Evolutionary conservation across 2,329 filamentous ascomycete species (phyloP), one percentile per base, ranked within the genome.

Genomic region (Sporothrix euskadiensis): DNA sequence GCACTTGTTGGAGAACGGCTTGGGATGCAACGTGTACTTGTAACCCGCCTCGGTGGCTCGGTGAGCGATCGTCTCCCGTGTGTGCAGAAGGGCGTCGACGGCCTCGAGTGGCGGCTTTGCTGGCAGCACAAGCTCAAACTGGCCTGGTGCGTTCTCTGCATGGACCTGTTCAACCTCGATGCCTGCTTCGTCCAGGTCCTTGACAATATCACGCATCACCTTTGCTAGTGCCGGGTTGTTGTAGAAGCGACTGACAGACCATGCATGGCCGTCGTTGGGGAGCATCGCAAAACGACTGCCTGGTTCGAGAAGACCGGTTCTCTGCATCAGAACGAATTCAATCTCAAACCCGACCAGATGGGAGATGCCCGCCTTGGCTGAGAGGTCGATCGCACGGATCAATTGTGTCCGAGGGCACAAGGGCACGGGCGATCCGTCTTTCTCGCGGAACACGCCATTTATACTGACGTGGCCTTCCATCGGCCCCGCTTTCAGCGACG

Each of bases 261-360:
- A 95, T 0, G 90, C 89, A 77, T 95, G 92, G 1, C 89, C 89
- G 63, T 86, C 84, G 8, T 86, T 87, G n/a, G 86, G 79, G 0
- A 91, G 84, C 0, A 81, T 78, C 8, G 82, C 80, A 56, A 82
- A 83, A 80, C 1, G 10, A 75, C 76, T 19, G 80, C 2, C 7
- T 4, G 14, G 2, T 59, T 47, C n/a, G 10, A 9, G 22, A 2
- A n/a, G n/a, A 22, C 16, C 52, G 1, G 32, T 59, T 26, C 85
- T 85, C 56, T 85, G 85, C 76, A 95, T 83, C 76, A 97, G 90
- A 0, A 92, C 85, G 10, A 96, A 88, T 80, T 97, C 93, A 56
- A 97, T 89, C 80, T 97, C 94, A 76, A 96, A 97, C 0, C 93
- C 94, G 19, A 94, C 81, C 0, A 90, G 83, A 66, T 94, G 88